Conservation (phyloP, 192 early-diverging fungal genomes). For the Linnemannia elongata region DNA sequence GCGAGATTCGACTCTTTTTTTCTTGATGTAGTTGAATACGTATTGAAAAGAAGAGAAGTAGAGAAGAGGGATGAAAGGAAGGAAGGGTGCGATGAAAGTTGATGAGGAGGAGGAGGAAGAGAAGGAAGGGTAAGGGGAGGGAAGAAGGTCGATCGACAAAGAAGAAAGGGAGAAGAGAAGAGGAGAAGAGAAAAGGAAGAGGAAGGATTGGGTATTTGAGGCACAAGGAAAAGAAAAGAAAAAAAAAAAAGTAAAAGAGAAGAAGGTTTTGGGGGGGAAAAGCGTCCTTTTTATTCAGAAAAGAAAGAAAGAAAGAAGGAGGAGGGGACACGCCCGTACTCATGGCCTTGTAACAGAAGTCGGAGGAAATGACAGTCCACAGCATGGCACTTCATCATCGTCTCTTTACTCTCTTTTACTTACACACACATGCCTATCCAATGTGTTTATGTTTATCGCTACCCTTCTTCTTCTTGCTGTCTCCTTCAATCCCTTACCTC, state of each 20-base stretch:
- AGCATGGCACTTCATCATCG: background rate
- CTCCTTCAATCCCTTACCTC: slow-evolving; percentile 11
- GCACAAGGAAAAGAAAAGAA: background rate
- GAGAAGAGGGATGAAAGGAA: background rate
- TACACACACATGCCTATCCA: background rate
- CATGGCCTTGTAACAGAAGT: background rate
- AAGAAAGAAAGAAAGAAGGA: background rate
- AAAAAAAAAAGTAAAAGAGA: background rate
- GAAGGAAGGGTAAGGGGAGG: background rate
- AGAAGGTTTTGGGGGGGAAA: slow-evolving; percentile 4
- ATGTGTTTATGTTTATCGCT: background rate
- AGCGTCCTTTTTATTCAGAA: background rate
- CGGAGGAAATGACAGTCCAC: background rate
- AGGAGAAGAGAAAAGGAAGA: background rate
- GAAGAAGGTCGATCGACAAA: background rate
- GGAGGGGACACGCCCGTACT: background rate
- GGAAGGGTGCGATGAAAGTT: background rate
- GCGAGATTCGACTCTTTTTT: slow-evolving; percentile 23
- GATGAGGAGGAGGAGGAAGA: background rate
- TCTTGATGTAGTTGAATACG: background rate
- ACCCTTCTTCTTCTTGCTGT: background rate
- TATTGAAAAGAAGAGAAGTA: background rate
- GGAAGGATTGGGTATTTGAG: slow-evolving; percentile 5
- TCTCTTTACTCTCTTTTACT: background rate
- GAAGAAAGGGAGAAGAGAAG: background rate